A percentile compares a stretch with the other conserved stretches of the same genome.
Evolutionary conservation across 2,329 filamentous ascomycete genomes (phyloP).

Genomic region (Fusarium dimerum): DNA sequence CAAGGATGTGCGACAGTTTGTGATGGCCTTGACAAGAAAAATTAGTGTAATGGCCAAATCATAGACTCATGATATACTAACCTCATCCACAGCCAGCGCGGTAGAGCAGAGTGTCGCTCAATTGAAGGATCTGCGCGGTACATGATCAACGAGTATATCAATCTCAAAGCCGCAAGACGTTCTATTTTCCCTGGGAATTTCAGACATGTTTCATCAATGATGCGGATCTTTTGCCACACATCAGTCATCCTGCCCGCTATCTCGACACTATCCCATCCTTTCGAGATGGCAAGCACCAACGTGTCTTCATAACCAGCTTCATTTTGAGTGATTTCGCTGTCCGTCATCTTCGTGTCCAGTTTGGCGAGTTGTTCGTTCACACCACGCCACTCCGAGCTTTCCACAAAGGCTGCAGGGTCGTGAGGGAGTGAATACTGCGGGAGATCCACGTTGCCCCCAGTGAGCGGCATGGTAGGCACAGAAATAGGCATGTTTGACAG

Average conservation of each 20-base stretch:
- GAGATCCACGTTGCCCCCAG: not conserved
- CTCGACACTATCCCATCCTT: slow-evolving; percentile 34
- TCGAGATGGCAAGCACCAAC: slow-evolving; percentile 24
- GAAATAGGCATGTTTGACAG: not conserved
- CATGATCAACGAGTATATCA: slow-evolving; percentile 26
- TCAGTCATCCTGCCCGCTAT: slow-evolving; percentile 25
- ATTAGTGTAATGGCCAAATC: accelerated
- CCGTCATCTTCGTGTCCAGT: not conserved
- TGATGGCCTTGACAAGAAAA: slow-evolving; percentile 25
- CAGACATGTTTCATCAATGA: slow-evolving; percentile 28
- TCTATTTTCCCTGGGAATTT: slow-evolving; percentile 17
- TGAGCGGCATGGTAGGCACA: not conserved
- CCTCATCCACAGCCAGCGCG: slow-evolving; percentile 31
- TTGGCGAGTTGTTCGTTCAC: not conserved
- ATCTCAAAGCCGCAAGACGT: slow-evolving; percentile 25
- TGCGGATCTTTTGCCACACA: slow-evolving; percentile 30
- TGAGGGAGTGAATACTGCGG: not conserved
- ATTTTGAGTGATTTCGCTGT: not conserved
- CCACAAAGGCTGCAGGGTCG: not conserved
- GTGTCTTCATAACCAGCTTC: slow-evolving; percentile 27
- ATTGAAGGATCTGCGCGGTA: slow-evolving; percentile 30
- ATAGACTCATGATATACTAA: slow-evolving; percentile 1
- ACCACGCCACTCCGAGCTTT: not conserved
- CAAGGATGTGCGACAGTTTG: slow-evolving; percentile 31
- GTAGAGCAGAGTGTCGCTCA: slow-evolving; percentile 19